Percentiles rank a stretch among this genome's conserved stretches.
phyloP scores from a whole-genome alignment of 148 eudicot genomes.

The Tetragonia tetragonoides region DNA sequence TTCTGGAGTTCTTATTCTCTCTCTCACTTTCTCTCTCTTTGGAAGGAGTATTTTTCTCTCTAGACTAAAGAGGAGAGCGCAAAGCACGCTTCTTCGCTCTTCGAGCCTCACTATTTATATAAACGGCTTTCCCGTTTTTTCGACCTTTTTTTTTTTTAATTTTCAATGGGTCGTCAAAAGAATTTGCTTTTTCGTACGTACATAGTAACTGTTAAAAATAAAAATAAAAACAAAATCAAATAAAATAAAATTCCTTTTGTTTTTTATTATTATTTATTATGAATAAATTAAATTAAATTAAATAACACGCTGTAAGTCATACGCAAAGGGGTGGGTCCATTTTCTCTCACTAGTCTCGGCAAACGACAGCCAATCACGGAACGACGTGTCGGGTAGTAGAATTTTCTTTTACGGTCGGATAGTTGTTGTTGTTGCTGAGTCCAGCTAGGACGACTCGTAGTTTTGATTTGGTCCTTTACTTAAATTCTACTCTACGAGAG shows the following conservation, averaged over 20 bases:
- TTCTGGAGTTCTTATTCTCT: neutral
- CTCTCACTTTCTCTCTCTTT: neutral
- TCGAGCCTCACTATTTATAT: conserved; percentile 15
- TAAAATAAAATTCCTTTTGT: too few species aligned
- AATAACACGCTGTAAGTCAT: too few species aligned
- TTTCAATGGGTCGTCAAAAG: neutral
- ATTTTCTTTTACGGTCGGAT: neutral
- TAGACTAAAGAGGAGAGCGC: neutral
- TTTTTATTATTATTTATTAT: too few species aligned
- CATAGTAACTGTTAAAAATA: too few species aligned
- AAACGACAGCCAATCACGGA: neutral
- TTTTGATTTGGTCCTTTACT: conserved; percentile 1
- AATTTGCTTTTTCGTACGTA: too few species aligned
- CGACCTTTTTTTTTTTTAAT: neutral
- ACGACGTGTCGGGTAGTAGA: neutral
- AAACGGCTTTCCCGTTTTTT: neutral
- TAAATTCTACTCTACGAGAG: conserved; percentile 18
- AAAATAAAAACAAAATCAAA: too few species aligned
- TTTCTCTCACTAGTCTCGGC: neutral
- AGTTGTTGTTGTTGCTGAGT: conserved; percentile 2
- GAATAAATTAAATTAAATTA: too few species aligned
- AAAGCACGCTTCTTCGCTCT: conserved; percentile 25
- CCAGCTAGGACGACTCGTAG: conserved; percentile 23
- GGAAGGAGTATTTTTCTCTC: neutral
- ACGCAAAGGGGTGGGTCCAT: too few species aligned